Percentiles rank a stretch among this genome's conserved stretches.
Conservation (phyloP, 768 basidiomycete genomes). For the Clitopilus passeckerianus region DNA sequence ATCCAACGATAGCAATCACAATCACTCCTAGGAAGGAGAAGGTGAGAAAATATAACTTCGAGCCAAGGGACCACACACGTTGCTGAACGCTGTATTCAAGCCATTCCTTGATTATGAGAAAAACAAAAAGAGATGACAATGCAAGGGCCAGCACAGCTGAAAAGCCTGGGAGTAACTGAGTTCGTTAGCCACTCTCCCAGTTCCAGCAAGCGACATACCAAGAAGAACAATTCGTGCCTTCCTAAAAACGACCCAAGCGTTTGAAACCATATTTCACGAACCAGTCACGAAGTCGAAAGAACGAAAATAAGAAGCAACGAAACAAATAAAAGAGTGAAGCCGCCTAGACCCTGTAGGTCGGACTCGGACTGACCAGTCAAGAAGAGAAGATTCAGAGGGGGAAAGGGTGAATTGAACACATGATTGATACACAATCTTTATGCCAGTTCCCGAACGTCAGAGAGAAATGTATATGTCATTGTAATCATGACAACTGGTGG, state of each 20-base stretch:
- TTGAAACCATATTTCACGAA: conserved; percentile 13
- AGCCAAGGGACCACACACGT: conserved; percentile 16
- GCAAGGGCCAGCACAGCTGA: conserved; percentile 25
- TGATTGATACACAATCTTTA: neutral
- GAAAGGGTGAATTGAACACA: conserved; percentile 1
- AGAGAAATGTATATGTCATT: neutral
- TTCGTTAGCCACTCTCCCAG: neutral
- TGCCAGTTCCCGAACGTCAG: neutral
- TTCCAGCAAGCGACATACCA: conserved; percentile 18
- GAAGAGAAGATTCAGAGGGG: conserved; percentile 14
- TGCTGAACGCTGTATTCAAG: conserved; percentile 22
- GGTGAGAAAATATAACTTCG: neutral
- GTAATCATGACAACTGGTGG: neutral
- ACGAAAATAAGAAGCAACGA: conserved; percentile 7
- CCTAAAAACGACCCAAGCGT: conserved; percentile 26
- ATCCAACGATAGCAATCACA: conserved; percentile 21
- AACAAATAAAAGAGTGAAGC: conserved; percentile 15
- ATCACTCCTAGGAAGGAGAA: conserved; percentile 22
- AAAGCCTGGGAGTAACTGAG: conserved; percentile 4
- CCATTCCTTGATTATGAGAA: conserved; percentile 31
- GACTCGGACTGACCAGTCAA: conserved; percentile 13
- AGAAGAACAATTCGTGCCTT: conserved; percentile 25
- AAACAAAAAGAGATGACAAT: conserved; percentile 24
- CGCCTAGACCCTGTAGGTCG: conserved; percentile 21
- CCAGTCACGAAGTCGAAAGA: conserved; percentile 1